Evolutionary conservation across 2,329 filamentous ascomycete species (phyloP), one percentile per base, ranked within the genome.

Genomic region (Diaporthe batatas): DNA sequence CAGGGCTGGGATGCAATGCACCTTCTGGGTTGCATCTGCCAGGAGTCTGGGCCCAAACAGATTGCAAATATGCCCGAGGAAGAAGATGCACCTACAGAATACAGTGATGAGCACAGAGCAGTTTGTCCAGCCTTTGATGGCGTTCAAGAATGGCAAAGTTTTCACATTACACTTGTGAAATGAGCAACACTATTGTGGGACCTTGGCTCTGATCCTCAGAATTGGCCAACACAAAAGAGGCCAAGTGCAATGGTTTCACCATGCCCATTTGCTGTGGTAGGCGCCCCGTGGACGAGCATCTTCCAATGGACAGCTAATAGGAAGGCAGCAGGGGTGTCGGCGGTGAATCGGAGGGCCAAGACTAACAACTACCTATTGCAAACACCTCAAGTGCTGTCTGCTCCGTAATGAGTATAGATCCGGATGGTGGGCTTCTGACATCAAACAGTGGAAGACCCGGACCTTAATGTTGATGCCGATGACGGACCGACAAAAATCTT

Each of bases 401-500:
- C n/a, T n/a, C n/a, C n/a, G n/a, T 25, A 23, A 34, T n/a, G 58
- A 42, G 58, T 25, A 44, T 62, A 32, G 58, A 47, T 32, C 16
- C 3, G 14, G 6, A 39, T 58, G 34, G 58, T 47, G 39, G 58
- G n/a, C 10, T 62, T n/a, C 29, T 29, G 36, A 62, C 58, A 47
- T 64, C 23, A 62, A n/a, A 64, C 34, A 39, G n/a, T n/a, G 11
- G 39, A 47, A 47, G 11, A 18, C 44, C 42, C 59, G 59, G 59
- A 32, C 25, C 59, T 51, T 23, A 18, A 51, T 65, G 44, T 65
- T 51, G 44, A n/a, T 65, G 59, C 59, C 59, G 59, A 65, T 65
- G 44, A 65, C 59, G 59, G 59, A 65, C 59, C 59, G 59, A 65
- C 59, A 65, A 65, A 47, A 70, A 29, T 70, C 39, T 59, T 70